Conservation (phyloP, 2,329 filamentous ascomycete genomes). For the Epichloe gansuensis region DNA sequence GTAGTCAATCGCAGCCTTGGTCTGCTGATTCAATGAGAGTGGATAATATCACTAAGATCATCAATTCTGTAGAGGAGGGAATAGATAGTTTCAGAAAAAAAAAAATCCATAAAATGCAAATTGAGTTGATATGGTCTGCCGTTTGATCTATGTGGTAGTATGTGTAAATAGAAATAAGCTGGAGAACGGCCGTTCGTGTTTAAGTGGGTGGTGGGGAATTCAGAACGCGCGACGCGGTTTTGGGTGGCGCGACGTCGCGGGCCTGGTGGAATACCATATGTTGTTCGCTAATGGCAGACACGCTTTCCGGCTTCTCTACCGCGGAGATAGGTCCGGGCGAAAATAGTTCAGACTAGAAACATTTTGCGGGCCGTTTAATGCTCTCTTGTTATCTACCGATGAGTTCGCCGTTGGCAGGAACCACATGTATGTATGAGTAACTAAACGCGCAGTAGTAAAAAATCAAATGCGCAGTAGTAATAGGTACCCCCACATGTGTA, state of each 20-base stretch:
- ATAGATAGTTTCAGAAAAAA: neutral
- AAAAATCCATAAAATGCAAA: neutral
- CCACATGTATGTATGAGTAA: too few species aligned
- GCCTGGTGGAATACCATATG: too few species aligned
- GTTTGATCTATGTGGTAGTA: neutral
- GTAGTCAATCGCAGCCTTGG: neutral
- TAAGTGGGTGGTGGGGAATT: conserved; percentile 16
- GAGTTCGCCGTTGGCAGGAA: too few species aligned
- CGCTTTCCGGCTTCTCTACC: too few species aligned
- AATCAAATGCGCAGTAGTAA: too few species aligned
- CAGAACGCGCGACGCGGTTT: conserved; percentile 19
- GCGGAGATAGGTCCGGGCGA: too few species aligned
- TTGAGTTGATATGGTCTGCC: neutral
- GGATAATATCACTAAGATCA: neutral
- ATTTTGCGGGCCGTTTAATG: too few species aligned
- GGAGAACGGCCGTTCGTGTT: conserved; percentile 2
- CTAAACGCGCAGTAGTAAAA: too few species aligned
- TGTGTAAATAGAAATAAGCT: neutral
- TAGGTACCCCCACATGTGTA: too few species aligned
- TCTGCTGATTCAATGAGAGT: neutral
- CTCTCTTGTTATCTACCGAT: too few species aligned
- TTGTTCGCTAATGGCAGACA: too few species aligned
- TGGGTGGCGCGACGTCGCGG: conserved; percentile 9
- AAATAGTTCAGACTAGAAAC: too few species aligned
- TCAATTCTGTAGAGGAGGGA: neutral